phyloP scores from a whole-genome alignment of 1,284 basidiomycete species.

The Pseudozyma pruni region DNA sequence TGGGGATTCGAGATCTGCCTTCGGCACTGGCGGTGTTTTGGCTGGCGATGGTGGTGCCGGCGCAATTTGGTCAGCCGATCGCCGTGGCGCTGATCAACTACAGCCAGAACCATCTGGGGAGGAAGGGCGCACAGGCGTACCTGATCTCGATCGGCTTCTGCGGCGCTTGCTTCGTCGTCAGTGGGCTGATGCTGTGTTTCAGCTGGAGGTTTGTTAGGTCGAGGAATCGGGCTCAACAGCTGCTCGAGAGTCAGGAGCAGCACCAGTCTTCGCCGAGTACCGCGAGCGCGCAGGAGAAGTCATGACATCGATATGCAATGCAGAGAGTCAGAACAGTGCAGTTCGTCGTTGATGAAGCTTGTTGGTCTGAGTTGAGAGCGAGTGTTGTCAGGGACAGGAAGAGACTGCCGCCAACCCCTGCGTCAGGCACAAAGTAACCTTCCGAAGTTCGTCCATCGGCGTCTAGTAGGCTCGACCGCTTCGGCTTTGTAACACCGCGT shows the following conservation, averaged over 20 bases:
- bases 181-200: conserved; percentile 61
- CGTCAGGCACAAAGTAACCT: too few species aligned
- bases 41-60: conserved; percentile 66
- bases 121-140: conserved; percentile 65
- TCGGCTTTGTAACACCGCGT: too few species aligned
- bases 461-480: too few species aligned
- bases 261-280: not conserved
- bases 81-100: conserved; percentile 69
- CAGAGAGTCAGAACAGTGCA: too few species aligned
- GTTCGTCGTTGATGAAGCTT: too few species aligned
- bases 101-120: conserved; percentile 58
- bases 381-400: too few species aligned
- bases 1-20: conserved; percentile 69
- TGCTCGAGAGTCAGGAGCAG: conserved; percentile 12
- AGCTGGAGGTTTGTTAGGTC: conserved; percentile 64
- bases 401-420: too few species aligned
- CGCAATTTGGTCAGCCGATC: conserved; percentile 68
- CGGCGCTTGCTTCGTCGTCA: conserved; percentile 65
- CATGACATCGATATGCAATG: not conserved
- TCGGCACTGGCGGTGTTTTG: conserved; percentile 69
- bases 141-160: conserved; percentile 69
- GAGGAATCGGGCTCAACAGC: conserved; percentile 10
- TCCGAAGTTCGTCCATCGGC: too few species aligned
- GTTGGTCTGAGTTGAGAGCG: too few species aligned
- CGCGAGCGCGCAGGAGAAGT: not conserved